Percentiles rank a stretch among this genome's conserved stretches.
Evolutionary conservation across 164 flowering plant species (phyloP).

Genomic region (Liriodendron chinense): DNA sequence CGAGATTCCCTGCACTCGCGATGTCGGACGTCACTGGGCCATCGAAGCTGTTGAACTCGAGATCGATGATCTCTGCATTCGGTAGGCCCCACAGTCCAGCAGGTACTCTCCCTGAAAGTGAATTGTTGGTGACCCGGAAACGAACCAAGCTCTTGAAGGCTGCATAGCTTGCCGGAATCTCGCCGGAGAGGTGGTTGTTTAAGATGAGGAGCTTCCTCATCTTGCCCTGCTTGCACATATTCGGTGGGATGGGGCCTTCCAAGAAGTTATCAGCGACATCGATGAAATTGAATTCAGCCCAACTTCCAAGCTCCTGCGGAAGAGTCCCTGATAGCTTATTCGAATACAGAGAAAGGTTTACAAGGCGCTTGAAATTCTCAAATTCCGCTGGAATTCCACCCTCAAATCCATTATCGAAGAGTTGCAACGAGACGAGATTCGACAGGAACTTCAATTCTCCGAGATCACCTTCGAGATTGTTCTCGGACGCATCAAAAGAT

Average conservation of each 20-base stretch:
- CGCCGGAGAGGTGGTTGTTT: slow-evolving; percentile 42
- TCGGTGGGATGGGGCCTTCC: slow-evolving; percentile 78
- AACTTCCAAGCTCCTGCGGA: slow-evolving; percentile 70
- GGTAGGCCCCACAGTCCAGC: slow-evolving; percentile 76
- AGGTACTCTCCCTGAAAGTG: slow-evolving; percentile 67
- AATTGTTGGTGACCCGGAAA: slow-evolving; percentile 64
- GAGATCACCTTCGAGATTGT: too few species aligned
- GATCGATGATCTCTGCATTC: too few species aligned
- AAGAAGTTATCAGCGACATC: slow-evolving; percentile 72
- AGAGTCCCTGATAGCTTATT: slow-evolving; percentile 59
- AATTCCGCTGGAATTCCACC: too few species aligned
- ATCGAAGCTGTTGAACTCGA: too few species aligned
- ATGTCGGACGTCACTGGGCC: too few species aligned
- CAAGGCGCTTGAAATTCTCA: too few species aligned
- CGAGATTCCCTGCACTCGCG: too few species aligned
- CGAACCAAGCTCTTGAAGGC: slow-evolving; percentile 42
- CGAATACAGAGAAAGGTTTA: too few species aligned
- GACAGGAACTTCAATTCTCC: too few species aligned
- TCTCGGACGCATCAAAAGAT: too few species aligned
- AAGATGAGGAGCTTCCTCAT: slow-evolving; percentile 34
- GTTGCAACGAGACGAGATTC: too few species aligned
- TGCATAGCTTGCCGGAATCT: slow-evolving; percentile 66
- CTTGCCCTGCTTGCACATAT: slow-evolving; percentile 79
- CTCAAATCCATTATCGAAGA: too few species aligned
- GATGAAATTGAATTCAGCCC: slow-evolving; percentile 71